Conservation (phyloP, 2,329 filamentous ascomycete species). For the Cladorrhinum sp. region DNA sequence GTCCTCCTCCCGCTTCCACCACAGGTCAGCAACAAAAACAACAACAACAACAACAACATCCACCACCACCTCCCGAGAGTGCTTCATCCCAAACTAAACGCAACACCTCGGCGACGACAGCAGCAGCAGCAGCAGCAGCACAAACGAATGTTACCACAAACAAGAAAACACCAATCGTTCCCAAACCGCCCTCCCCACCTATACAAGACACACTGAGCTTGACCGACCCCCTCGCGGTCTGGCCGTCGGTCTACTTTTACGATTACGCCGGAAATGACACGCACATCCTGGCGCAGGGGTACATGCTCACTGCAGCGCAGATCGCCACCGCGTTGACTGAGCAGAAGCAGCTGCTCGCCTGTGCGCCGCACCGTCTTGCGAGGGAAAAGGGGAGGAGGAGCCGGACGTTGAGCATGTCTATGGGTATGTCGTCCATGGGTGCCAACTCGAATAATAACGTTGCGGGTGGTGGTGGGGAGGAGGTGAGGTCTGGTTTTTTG, state of each 20-base stretch:
- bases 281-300: slow-evolving; percentile 6
- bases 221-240: slow-evolving; percentile 7
- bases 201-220: neutral
- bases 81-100: too few relatives aligned
- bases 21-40: neutral
- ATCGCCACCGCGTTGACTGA: slow-evolving; percentile 10
- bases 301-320: slow-evolving; percentile 8
- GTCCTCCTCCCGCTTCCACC: neutral
- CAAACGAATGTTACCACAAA: too few relatives aligned
- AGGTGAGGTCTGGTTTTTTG: too few relatives aligned
- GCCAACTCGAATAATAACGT: too few relatives aligned
- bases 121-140: neutral
- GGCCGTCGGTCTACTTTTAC: slow-evolving; percentile 16
- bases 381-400: slow-evolving; percentile 2
- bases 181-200: neutral
- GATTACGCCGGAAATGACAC: neutral
- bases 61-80: too few relatives aligned
- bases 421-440: neutral
- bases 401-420: slow-evolving; percentile 3
- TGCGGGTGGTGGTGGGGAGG: too few relatives aligned
- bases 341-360: slow-evolving; percentile 1
- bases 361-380: neutral
- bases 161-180: neutral
- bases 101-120: too few relatives aligned
- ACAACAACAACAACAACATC: slow-evolving; percentile 5